Evolutionary conservation across 2,329 filamentous ascomycete genomes (phyloP).

Genomic region (Ophiocordyceps sinensis): DNA sequence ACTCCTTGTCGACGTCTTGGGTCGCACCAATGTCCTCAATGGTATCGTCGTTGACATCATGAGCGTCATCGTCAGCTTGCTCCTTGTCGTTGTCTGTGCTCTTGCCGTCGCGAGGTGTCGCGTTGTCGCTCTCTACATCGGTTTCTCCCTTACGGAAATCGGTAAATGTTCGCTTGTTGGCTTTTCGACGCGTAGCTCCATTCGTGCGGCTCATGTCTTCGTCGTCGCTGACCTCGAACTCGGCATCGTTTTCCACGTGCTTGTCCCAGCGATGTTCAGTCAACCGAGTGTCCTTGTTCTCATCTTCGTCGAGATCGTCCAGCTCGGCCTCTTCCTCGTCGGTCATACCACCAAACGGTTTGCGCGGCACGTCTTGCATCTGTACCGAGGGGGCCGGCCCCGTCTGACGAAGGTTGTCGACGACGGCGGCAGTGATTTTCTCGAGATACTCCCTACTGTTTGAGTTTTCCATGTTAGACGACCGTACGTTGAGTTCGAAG

Average conservation of each 20-base stretch:
- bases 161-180: slow-evolving; percentile 34
- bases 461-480: slow-evolving; percentile 83
- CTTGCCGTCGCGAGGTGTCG: slow-evolving; percentile 21
- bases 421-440: slow-evolving; percentile 65
- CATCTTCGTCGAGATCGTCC: slow-evolving; percentile 65
- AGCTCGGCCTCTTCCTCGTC: slow-evolving; percentile 53
- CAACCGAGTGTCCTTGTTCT: slow-evolving; percentile 69
- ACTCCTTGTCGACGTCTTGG: slow-evolving; percentile 13
- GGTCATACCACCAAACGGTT: slow-evolving; percentile 45
- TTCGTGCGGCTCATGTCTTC: slow-evolving; percentile 65
- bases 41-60: slow-evolving; percentile 25
- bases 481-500: slow-evolving; percentile 77
- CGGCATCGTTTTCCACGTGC: slow-evolving; percentile 59
- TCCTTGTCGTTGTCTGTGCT: slow-evolving; percentile 16
- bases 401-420: slow-evolving; percentile 78
- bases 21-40: slow-evolving; percentile 26
- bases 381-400: slow-evolving; percentile 81
- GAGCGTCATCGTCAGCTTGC: slow-evolving; percentile 13
- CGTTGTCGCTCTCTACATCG: slow-evolving; percentile 22
- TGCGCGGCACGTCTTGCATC: slow-evolving; percentile 61
- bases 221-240: slow-evolving; percentile 79
- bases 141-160: slow-evolving; percentile 32
- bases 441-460: slow-evolving; percentile 73
- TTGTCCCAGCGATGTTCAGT: slow-evolving; percentile 76
- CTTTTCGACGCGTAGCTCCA: slow-evolving; percentile 45